phyloP scores from a whole-genome alignment of 2,329 filamentous ascomycete species.

The Microascus cirrosus region DNA sequence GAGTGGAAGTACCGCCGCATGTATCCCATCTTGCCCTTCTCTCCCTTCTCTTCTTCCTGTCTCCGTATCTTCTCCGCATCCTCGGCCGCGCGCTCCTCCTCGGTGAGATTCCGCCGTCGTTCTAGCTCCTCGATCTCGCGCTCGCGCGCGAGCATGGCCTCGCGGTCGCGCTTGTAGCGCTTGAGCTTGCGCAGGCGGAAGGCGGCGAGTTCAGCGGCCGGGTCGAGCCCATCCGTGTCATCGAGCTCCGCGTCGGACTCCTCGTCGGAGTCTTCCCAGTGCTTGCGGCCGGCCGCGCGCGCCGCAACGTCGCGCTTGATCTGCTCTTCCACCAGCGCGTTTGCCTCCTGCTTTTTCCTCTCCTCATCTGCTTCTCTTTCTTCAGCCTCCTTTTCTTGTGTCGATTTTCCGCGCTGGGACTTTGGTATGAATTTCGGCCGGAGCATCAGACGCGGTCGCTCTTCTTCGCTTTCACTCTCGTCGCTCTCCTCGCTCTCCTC shows the following conservation, averaged over 20 bases:
- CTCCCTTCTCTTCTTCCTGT: conserved; percentile 52
- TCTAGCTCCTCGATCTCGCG: conserved; percentile 82
- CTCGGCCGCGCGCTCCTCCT: conserved; percentile 76
- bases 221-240: conserved; percentile 78
- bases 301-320: conserved; percentile 72
- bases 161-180: conserved; percentile 76
- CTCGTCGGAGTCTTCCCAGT: conserved; percentile 70
- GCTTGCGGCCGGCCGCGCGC: conserved; percentile 63
- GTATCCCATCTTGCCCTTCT: conserved; percentile 76
- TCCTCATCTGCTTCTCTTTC: conserved; percentile 38
- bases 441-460: conserved; percentile 48
- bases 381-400: conserved; percentile 11
- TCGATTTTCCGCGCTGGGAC: conserved; percentile 29
- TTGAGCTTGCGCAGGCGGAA: conserved; percentile 91
- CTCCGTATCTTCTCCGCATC: conserved; percentile 66
- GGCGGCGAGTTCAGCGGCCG: conserved; percentile 77
- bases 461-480: conserved; percentile 34
- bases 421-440: conserved; percentile 55
- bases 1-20: conserved; percentile 98
- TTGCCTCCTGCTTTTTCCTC: conserved; percentile 58
- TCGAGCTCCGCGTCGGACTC: conserved; percentile 67
- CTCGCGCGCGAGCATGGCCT: conserved; percentile 74
- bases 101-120: conserved; percentile 72
- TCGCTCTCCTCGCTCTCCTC: conserved; percentile 27
- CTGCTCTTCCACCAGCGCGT: conserved; percentile 79